Evolutionary conservation across 257 asterid genomes (phyloP).

Genomic region (Osmanthus fragrans): DNA sequence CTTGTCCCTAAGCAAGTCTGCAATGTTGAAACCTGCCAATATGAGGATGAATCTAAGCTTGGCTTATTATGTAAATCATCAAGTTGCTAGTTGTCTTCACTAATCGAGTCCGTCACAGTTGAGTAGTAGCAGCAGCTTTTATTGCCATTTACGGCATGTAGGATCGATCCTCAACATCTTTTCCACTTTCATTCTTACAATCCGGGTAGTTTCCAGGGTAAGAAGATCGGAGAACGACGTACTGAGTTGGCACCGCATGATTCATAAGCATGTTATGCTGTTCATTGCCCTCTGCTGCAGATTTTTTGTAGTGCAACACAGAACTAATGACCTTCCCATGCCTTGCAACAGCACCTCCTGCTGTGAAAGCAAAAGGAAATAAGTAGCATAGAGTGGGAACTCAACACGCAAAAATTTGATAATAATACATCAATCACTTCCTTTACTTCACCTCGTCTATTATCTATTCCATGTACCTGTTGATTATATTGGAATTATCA

Average conservation of each 20-base stretch:
- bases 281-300: slow-evolving; percentile 59
- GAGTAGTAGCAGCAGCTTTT: neutral
- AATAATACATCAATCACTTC: neutral
- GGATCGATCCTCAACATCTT: slow-evolving; percentile 39
- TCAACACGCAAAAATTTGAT: neutral
- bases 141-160: slow-evolving; percentile 16
- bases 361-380: slow-evolving; percentile 28
- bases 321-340: slow-evolving; percentile 76
- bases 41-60: neutral
- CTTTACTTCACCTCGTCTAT: neutral
- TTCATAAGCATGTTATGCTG: slow-evolving; percentile 57
- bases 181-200: neutral
- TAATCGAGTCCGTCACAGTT: neutral
- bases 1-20: neutral
- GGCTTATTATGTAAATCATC: too few relatives aligned
- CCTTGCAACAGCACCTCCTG: slow-evolving; percentile 69
- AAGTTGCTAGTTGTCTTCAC: neutral
- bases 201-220: slow-evolving; percentile 12
- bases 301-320: slow-evolving; percentile 50
- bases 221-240: slow-evolving; percentile 52
- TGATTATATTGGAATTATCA: too few relatives aligned
- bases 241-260: slow-evolving; percentile 60
- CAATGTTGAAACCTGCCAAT: neutral
- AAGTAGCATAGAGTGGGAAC: neutral
- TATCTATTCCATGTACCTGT: too few relatives aligned